Base-by-base conservation (phyloP, 148 eudicot species). In the Vaccinium vitisidaea region DNA sequence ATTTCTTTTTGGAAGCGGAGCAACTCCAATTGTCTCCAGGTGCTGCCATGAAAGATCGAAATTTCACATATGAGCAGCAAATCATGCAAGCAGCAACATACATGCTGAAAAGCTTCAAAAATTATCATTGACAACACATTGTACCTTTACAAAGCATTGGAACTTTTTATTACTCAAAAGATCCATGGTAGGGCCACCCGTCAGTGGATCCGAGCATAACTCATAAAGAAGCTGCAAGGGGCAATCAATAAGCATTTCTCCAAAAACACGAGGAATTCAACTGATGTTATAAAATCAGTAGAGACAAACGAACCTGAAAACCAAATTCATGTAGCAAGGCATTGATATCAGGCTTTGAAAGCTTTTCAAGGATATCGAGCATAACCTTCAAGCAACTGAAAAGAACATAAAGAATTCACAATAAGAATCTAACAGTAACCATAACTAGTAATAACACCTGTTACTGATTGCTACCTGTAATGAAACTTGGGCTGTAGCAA, bases 271-370 rank as follows among this genome's bases (percentile, higher is more conserved):
- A 6, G 58, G 9, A 86, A 49, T 11, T 2, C 3, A 81, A 25
- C 52, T 56, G 71, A 21, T 0, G 36, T 8, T 25, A 39, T 19
- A 52, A 52, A 25, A 39, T n/a, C 78, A 61, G 25, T 3, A 75
- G 50, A 75, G 58, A 69, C 16, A 8, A 81, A 65, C 79, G 21
- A 81, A 97, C 99, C 99, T 97, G 98, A 86, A 95, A 94, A 78
- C 96, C 95, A 91, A 97, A 97, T 92, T 97, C 99, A 82, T 94
- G 98, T 88, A 97, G 98, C 93, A 94, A 80, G 32, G 92, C 90
- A 91, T 95, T 95, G 76, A 88, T 87, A 82, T 93, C 98, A 67
- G 98, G 96, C 88, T 90, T 93, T 78, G 83, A 83, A 83, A 94
- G 92, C 87, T 92, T 94, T 80, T 97, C 99, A 95, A 95, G 88